phyloP scores from a whole-genome alignment of 2,329 filamentous ascomycete species.

The Colletotrichum trifolii region DNA sequence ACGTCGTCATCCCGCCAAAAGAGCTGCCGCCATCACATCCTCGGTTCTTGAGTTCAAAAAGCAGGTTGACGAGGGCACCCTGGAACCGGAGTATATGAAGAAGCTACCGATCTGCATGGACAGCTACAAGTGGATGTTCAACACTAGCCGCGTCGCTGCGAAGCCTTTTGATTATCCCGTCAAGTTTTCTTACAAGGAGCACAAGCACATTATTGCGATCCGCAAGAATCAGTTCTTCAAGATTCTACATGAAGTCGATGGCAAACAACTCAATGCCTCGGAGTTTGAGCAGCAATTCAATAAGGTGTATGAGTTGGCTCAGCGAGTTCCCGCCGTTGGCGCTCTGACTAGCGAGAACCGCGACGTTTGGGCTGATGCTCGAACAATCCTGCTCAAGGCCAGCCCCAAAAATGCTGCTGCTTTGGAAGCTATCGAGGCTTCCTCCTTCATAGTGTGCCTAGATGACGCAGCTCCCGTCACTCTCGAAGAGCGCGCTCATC shows the following conservation, averaged over 20 bases:
- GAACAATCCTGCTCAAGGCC: conserved; percentile 79
- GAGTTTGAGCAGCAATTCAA: conserved; percentile 93
- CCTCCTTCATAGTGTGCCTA: conserved; percentile 91
- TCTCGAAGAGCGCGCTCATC: conserved; percentile 91
- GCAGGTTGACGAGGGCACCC: conserved; percentile 81
- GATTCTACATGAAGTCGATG: conserved; percentile 82
- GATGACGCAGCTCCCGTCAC: conserved; percentile 93
- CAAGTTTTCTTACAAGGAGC: conserved; percentile 79
- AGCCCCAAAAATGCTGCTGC: conserved; percentile 81
- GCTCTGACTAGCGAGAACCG: conserved; percentile 91
- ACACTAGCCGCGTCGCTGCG: conserved; percentile 85
- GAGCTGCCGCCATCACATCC: conserved; percentile 89
- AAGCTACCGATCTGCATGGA: conserved; percentile 98
- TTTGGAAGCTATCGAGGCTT: conserved; percentile 84
- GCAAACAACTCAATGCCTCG: conserved; percentile 85
- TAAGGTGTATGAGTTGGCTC: conserved; percentile 81
- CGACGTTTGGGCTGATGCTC: conserved; percentile 90
- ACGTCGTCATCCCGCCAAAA: conserved; percentile 88
- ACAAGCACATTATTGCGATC: conserved; percentile 90
- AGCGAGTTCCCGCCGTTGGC: conserved; percentile 80
- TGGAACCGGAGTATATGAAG: conserved; percentile 99
- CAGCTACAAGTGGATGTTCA: conserved; percentile 99
- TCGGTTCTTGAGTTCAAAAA: conserved; percentile 93
- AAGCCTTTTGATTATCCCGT: conserved; percentile 84
- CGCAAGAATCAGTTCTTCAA: conserved; percentile 99